phyloP scores from a whole-genome alignment of 2,329 filamentous ascomycete species.

The Fusarium abutilonis region DNA sequence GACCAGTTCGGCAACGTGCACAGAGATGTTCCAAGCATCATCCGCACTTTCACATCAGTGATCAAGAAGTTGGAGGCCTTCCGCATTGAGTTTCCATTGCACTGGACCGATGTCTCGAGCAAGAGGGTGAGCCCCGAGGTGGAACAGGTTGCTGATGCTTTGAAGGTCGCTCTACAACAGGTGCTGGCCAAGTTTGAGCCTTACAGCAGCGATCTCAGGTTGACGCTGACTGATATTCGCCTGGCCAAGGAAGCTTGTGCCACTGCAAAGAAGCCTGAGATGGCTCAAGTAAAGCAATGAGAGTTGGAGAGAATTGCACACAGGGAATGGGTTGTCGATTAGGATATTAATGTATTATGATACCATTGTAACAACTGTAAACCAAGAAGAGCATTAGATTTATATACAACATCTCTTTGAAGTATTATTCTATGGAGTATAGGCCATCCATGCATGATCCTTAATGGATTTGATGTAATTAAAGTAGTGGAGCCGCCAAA shows the following conservation, averaged over 20 bases:
- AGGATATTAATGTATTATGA: conserved; percentile 45
- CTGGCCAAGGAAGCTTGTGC: conserved; percentile 74
- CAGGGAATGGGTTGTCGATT: conserved; percentile 17
- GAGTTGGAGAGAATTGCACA: neutral
- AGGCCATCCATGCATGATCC: neutral
- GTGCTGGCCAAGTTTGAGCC: conserved; percentile 77
- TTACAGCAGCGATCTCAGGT: conserved; percentile 75
- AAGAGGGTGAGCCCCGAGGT: conserved; percentile 69
- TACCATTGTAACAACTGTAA: conserved; percentile 40
- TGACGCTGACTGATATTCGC: conserved; percentile 76
- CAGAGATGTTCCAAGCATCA: conserved; percentile 77
- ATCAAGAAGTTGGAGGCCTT: conserved; percentile 77
- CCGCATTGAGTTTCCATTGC: conserved; percentile 65
- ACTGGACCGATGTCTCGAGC: conserved; percentile 82
- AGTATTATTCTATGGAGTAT: neutral
- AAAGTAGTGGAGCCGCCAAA: conserved; percentile 13
- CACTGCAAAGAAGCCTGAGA: conserved; percentile 46
- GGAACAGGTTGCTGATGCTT: conserved; percentile 71
- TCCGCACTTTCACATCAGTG: conserved; percentile 76
- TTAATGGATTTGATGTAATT: conserved; percentile 16
- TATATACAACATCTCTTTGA: neutral
- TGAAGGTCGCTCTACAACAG: conserved; percentile 72
- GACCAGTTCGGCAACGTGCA: conserved; percentile 90
- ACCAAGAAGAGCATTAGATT: conserved; percentile 4
- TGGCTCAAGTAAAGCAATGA: conserved; percentile 47